Percentiles rank a stretch among this genome's conserved stretches.
These are phyloP conservation scores for Chytriomyces sp. DNA, from an alignment of 192 early-diverging fungal genomes.

Conservation along the genomic window DNA sequence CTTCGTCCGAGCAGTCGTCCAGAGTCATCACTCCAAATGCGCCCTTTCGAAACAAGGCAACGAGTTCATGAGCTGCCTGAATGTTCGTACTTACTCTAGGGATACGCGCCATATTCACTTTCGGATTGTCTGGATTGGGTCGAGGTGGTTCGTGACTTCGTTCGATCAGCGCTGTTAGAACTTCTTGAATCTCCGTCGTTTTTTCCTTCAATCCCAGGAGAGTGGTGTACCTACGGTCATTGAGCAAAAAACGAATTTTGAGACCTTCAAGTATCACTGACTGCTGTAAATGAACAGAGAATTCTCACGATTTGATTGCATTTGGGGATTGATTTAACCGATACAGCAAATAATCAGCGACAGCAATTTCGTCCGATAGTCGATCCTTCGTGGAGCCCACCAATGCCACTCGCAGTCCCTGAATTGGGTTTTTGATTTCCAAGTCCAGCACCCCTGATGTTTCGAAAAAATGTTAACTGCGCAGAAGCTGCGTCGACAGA, in stretches of 20 bases:
- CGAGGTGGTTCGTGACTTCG: not conserved
- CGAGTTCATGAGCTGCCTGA: constrained; percentile 71
- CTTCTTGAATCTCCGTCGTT: not conserved
- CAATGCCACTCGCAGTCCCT: constrained; percentile 87
- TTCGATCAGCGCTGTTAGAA: not conserved
- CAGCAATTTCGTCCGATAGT: constrained; percentile 76
- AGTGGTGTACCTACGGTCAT: no score
- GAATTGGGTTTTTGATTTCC: constrained; percentile 78
- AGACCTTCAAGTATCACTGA: no score
- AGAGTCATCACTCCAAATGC: constrained; percentile 79
- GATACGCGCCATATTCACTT: not conserved
- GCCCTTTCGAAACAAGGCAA: constrained; percentile 83
- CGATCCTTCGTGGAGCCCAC: constrained; percentile 78
- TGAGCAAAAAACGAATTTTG: no score
- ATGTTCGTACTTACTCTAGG: constrained; percentile 44
- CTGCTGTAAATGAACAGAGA: not conserved
- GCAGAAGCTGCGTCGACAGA: not conserved
- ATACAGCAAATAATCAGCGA: constrained; percentile 92
- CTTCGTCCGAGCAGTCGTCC: constrained; percentile 68
- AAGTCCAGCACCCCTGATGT: constrained; percentile 58
- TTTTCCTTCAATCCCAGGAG: no score
- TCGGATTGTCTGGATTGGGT: not conserved
- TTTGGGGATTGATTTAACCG: constrained; percentile 69
- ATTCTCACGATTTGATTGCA: constrained; percentile 53
- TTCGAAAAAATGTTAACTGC: not conserved